Evolutionary conservation across 2,329 filamentous ascomycete species (phyloP).

Genomic region (Trichothecium sympodiale): DNA sequence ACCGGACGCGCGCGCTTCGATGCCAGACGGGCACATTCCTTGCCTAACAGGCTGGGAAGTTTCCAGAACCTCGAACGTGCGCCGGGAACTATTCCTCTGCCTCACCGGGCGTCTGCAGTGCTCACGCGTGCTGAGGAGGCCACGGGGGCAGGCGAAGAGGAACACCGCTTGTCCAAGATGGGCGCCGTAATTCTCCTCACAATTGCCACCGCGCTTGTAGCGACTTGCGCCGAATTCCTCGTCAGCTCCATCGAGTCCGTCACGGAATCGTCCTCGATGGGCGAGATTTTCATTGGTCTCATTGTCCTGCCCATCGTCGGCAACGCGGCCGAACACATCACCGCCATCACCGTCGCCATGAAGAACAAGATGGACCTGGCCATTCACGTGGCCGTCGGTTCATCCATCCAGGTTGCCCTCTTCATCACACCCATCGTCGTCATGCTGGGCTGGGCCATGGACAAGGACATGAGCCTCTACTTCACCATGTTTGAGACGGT

Average conservation of each 20-base stretch:
- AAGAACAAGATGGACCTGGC: constrained; percentile 71
- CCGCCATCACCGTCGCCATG: constrained; percentile 57
- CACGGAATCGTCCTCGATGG: constrained; percentile 41
- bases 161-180: constrained; percentile 39
- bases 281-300: constrained; percentile 59
- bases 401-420: constrained; percentile 61
- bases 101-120: constrained; percentile 29
- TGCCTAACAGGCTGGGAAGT: constrained; percentile 56
- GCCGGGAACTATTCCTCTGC: constrained; percentile 38
- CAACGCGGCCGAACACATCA: constrained; percentile 64
- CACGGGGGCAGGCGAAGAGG: constrained; percentile 15
- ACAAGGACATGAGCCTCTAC: constrained; percentile 64
- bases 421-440: constrained; percentile 62
- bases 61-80: constrained; percentile 25
- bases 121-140: constrained; percentile 17
- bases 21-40: constrained; percentile 64
- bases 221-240: constrained; percentile 59
- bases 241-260: constrained; percentile 57
- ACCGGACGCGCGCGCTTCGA: constrained; percentile 30
- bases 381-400: constrained; percentile 61
- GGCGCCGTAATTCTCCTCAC: constrained; percentile 52
- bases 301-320: constrained; percentile 65
- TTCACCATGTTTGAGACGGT: constrained; percentile 87
- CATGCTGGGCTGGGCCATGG: constrained; percentile 59
- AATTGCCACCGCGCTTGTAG: constrained; percentile 53